Evolutionary conservation across 2,329 filamentous ascomycete genomes (phyloP).

Genomic region (Falciphora oryzae): DNA sequence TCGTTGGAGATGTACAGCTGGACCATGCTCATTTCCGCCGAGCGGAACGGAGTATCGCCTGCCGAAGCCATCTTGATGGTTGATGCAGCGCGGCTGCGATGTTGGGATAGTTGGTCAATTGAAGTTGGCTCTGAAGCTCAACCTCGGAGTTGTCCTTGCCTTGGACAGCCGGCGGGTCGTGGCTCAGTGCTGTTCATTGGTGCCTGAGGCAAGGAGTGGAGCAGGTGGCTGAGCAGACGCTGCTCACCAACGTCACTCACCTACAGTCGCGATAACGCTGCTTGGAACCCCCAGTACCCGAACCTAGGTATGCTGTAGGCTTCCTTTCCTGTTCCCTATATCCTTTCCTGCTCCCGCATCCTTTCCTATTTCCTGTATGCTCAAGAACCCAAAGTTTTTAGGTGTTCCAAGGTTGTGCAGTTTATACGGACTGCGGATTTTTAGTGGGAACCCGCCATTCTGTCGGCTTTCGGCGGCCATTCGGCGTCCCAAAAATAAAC

Average conservation of each 20-base stretch:
- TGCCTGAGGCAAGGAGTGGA: slow-evolving; percentile 16
- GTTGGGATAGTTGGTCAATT: background rate
- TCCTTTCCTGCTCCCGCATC: too few species aligned
- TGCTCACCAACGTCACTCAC: background rate
- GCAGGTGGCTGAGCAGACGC: background rate
- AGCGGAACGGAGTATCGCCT: slow-evolving; percentile 97
- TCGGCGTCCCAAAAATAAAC: slow-evolving; percentile 6
- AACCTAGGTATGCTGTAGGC: too few species aligned
- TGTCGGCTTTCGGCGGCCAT: background rate
- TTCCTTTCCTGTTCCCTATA: too few species aligned
- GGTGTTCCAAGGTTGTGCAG: too few species aligned
- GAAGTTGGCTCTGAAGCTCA: background rate
- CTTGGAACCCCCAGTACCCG: too few species aligned
- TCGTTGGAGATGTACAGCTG: slow-evolving; percentile 99
- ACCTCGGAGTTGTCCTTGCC: slow-evolving; percentile 7
- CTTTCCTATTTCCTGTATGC: too few species aligned
- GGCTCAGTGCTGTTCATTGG: background rate
- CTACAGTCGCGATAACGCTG: too few species aligned
- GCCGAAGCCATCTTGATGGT: slow-evolving; percentile 52
- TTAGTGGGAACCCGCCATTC: too few species aligned
- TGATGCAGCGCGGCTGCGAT: slow-evolving; percentile 16
- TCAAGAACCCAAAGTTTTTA: too few species aligned
- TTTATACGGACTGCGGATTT: too few species aligned
- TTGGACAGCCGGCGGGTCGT: background rate
- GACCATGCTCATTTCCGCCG: slow-evolving; percentile 99